Conservation (phyloP, 129 eudicot species). For the Flaveria trinervia region DNA sequence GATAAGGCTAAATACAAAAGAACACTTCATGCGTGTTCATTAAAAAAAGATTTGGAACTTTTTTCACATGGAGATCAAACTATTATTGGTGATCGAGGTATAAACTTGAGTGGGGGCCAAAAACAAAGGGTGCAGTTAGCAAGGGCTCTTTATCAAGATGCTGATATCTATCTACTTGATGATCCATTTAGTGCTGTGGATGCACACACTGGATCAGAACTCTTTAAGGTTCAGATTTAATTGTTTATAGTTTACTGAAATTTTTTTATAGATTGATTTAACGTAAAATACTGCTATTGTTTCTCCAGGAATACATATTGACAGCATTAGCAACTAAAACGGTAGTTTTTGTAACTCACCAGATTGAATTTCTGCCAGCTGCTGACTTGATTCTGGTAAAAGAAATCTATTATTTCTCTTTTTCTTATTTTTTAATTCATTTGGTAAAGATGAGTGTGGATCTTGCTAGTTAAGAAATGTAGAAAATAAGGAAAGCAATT, state of each 20-base stretch:
- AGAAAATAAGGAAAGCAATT: neutral
- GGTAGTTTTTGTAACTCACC: constrained; percentile 91
- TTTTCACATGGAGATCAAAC: constrained; percentile 94
- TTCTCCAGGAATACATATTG: constrained; percentile 80
- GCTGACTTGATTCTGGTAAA: constrained; percentile 90
- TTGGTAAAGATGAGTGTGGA: neutral
- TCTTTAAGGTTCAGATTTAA: constrained; percentile 57
- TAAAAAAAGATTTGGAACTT: constrained; percentile 79
- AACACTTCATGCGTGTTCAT: constrained; percentile 70
- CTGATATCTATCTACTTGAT: constrained; percentile 93
- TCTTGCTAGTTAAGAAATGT: constrained; percentile 15
- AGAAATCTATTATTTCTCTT: neutral
- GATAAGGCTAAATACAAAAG: constrained; percentile 82
- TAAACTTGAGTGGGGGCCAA: constrained; percentile 97
- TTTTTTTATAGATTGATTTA: constrained; percentile 9
- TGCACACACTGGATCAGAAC: constrained; percentile 89
- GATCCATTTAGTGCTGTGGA: constrained; percentile 99
- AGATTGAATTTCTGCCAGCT: constrained; percentile 86
- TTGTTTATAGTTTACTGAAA: neutral
- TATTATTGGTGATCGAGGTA: constrained; percentile 92
- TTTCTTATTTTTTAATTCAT: neutral
- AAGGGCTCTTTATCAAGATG: constrained; percentile 98
- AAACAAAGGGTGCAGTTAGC: constrained; percentile 97
- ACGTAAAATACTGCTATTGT: constrained; percentile 10
- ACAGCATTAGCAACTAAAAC: constrained; percentile 90